Conservation (phyloP, 2,329 filamentous ascomycete genomes). For the Hymenoscyphus fructigenus region DNA sequence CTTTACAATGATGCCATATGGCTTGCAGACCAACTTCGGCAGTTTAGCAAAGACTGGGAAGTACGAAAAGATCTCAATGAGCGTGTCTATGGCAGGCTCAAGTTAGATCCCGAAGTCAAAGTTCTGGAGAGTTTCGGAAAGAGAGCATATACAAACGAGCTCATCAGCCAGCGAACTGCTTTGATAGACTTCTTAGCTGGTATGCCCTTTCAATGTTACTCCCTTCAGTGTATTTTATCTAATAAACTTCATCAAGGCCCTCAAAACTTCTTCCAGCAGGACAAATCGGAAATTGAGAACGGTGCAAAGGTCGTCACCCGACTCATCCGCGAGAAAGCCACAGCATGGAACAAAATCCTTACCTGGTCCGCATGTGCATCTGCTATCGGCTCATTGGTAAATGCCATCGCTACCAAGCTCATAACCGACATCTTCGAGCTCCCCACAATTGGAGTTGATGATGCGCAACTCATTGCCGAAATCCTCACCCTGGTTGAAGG, state of each 20-base stretch:
- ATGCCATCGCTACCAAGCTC: conserved; percentile 59
- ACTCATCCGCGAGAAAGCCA: conserved; percentile 54
- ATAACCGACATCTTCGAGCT: conserved; percentile 64
- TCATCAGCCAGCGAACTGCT: conserved; percentile 59
- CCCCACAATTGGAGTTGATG: conserved; percentile 60
- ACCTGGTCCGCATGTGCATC: conserved; percentile 62
- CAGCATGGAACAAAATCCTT: conserved; percentile 57
- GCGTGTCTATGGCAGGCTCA: conserved; percentile 53
- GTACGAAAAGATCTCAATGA: conserved; percentile 50
- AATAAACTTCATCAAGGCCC: conserved; percentile 40
- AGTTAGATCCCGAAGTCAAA: conserved; percentile 59
- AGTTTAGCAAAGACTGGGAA: conserved; percentile 53
- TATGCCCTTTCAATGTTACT: conserved; percentile 24
- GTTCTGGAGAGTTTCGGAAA: conserved; percentile 60
- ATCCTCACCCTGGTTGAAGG: conserved; percentile 57
- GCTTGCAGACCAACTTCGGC: conserved; percentile 55
- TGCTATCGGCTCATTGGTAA: conserved; percentile 59
- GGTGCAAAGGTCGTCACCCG: conserved; percentile 53
- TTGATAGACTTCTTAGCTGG: conserved; percentile 61
- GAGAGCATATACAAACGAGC: conserved; percentile 60
- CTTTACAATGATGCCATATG: conserved; percentile 68
- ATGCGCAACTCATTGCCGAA: conserved; percentile 60
- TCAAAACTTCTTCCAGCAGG: conserved; percentile 59
- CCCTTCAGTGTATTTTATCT: neutral
- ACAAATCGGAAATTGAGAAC: conserved; percentile 46